Evolutionary conservation across 1,139 yeast species (phyloP), one percentile per base, ranked within the genome.

Genomic region (Blastobotrys raffinosifermentans): DNA sequence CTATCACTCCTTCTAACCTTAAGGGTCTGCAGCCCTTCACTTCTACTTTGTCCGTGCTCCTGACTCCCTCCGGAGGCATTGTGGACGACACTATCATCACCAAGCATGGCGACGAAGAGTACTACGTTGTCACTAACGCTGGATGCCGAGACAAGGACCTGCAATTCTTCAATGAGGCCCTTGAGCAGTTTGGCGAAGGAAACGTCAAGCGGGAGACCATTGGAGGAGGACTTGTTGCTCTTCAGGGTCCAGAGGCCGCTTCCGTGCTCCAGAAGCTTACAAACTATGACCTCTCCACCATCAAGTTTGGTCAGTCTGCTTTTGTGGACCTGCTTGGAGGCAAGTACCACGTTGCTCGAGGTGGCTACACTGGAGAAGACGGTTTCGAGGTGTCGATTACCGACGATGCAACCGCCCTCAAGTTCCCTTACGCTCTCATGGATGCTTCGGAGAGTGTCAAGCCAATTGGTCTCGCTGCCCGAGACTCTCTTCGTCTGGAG

Each of bases 361-460:
- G 95, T 19, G 98, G 98, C 1, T 91, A 91, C 66, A 91, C 98
- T 3, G 98, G 98, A 20, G 98, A 91, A 63, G 98, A 91, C 58
- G 98, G 98, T 1, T 89, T 91, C 60, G 98, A 91, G 46, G 73
- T 91, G 44, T 81, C 94, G 8, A 78, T 91, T 43, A 85, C 91
- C 13, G 72, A 72, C 39, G 65, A 63, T 8, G 59, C 62, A 4
- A 75, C 75, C 35, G 79, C 91, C 2, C 61, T 67, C 34, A 75
- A 72, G 2, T 75, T 91, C 50, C 78, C 93, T 40, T 66, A 72
- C 45, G 66, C 73, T 10, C 63, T 91, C 41, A 63, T 87, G 34
- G 72, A 67, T 37, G 72, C 72, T 43, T 77, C 75, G 18, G 60
- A 62, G 34, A 57, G 66, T n/a, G 83, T 83, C 34, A 77, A 75